Conservation (phyloP, 306 rosid species). For the Trifolium dubium region DNA sequence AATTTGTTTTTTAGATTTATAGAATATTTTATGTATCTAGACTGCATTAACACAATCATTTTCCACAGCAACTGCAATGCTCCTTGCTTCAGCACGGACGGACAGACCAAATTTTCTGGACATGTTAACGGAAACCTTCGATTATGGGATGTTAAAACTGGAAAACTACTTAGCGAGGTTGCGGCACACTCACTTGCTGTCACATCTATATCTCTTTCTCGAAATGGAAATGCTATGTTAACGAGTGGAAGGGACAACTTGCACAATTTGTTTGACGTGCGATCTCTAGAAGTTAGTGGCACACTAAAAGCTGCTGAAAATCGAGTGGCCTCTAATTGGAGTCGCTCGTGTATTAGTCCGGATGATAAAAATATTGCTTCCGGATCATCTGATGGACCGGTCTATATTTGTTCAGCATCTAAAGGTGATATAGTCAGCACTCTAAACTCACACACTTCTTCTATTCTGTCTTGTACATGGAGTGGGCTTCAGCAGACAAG, state of each 20-base stretch:
- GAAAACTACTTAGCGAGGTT: slow-evolving; percentile 83
- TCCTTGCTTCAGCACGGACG: slow-evolving; percentile 84
- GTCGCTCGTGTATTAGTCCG: slow-evolving; percentile 92
- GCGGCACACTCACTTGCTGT: slow-evolving; percentile 83
- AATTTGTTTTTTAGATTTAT: no score
- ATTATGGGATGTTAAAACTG: slow-evolving; percentile 83
- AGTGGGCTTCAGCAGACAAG: slow-evolving; percentile 96
- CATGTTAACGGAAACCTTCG: slow-evolving; percentile 93
- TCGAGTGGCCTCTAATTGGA: slow-evolving; percentile 94
- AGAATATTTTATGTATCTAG: no score
- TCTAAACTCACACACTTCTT: slow-evolving; percentile 73
- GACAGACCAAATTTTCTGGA: slow-evolving; percentile 86
- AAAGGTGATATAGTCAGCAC: slow-evolving; percentile 74
- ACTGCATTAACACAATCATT: slow-evolving; percentile 85
- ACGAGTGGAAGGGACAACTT: slow-evolving; percentile 95
- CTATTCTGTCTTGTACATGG: slow-evolving; percentile 88
- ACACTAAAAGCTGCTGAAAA: slow-evolving; percentile 76
- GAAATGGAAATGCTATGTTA: slow-evolving; percentile 75
- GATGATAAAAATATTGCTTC: slow-evolving; percentile 88
- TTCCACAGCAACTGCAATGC: slow-evolving; percentile 88
- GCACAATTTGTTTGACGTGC: slow-evolving; percentile 83
- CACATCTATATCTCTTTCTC: slow-evolving; percentile 80
- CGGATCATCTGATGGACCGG: slow-evolving; percentile 87
- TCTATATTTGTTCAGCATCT: slow-evolving; percentile 78
- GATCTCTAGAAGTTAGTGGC: slow-evolving; percentile 88